Percentiles rank a stretch among this genome's conserved stretches.
Conservation (phyloP, 2,329 filamentous ascomycete genomes). For the Claviceps maximensis region DNA sequence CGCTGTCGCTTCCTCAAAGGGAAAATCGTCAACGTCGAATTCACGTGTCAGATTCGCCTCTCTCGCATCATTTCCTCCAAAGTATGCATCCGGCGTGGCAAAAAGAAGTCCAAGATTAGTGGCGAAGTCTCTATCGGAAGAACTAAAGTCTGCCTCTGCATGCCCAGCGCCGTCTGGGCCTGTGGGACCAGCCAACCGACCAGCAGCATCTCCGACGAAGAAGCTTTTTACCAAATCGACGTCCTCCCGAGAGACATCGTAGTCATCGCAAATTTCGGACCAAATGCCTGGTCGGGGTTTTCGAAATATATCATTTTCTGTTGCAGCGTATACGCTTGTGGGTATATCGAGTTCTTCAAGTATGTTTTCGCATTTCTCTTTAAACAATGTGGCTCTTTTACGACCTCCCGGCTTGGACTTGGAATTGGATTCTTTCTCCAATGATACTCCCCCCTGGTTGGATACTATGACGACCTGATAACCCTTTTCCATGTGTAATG, state of each 20-base stretch:
- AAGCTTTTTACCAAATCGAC: constrained; percentile 62
- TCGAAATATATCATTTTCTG: constrained; percentile 64
- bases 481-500: constrained; percentile 54
- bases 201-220: constrained; percentile 81
- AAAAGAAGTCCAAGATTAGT: constrained; percentile 71
- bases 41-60: constrained; percentile 44
- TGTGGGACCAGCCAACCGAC: constrained; percentile 32
- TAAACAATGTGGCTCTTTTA: constrained; percentile 65
- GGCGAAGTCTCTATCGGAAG: constrained; percentile 66
- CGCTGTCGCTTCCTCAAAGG: constrained; percentile 20
- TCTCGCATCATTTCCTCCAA: constrained; percentile 53
- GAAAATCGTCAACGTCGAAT: constrained; percentile 56
- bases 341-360: constrained; percentile 63
- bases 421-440: constrained; percentile 60
- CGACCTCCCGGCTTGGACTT: constrained; percentile 45
- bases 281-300: constrained; percentile 90
- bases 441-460: constrained; percentile 73
- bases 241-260: constrained; percentile 39
- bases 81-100: constrained; percentile 84
- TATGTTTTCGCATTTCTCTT: constrained; percentile 60
- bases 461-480: constrained; percentile 70
- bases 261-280: constrained; percentile 47
- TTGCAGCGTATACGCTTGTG: constrained; percentile 73
- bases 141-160: constrained; percentile 46
- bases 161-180: constrained; percentile 13